Evolutionary conservation across 2,329 filamentous ascomycete species (phyloP), one percentile per base, ranked within the genome.

Genomic region (Xylariaceae sp.): DNA sequence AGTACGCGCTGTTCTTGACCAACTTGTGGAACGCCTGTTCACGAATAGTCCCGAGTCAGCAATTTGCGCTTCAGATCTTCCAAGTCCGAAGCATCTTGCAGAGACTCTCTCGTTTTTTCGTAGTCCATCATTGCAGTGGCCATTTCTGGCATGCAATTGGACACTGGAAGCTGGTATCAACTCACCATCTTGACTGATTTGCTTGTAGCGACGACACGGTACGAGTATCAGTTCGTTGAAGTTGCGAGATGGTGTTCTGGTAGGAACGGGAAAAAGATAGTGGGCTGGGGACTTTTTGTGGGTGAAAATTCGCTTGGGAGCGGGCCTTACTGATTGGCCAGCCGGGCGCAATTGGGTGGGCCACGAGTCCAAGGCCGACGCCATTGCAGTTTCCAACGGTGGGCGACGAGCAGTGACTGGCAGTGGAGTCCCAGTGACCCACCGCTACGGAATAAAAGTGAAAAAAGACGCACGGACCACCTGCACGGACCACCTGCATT

Each of bases 1-100:
- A 97, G 91, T 97, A 99, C 77, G 94, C 89, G 81, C 88, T 92
- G 86, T 88, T 96, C 89, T 97, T 97, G 78, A 94, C 85, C 78
- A 88, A 80, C 87, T 97, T 97, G 85, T 90, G 86, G 88, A 92
- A 93, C 80, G 85, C 76, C 92, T 96, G 76, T 71, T 30, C 66
- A 76, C 64, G 61, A 73, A 30, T 73, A 79, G 79, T 82, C 83
- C 79, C 87, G 90, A 96, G 91, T 97, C 92, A 97, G 93, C 93
- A 97, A 96, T 96, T 96, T 87, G 86, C 92, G 92, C 92, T 97
- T 97, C 92, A 97, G 92, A 85, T 53, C 69, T 73, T 69, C 75
- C 73, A 68, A 73, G 80, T 89, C 90, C 92, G 93, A 97, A 97
- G 92, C 92, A 96, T 91, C 90, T 97, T 97, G 93, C 91, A 85